Base-by-base conservation (phyloP, 257 asterid genomes). In the Fraxinus pennsylvanica region DNA sequence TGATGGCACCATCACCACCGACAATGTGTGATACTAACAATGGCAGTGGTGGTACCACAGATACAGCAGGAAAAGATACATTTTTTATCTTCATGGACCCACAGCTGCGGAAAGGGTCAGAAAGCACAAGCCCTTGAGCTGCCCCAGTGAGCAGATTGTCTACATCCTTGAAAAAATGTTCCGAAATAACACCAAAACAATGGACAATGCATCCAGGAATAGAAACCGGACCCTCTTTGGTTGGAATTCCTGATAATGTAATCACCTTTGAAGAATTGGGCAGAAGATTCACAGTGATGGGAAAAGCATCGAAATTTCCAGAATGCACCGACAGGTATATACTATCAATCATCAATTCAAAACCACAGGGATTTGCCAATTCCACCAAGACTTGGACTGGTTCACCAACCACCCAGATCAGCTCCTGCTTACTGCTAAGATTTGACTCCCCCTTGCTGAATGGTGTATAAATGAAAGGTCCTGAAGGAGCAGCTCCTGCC, bases 351-450 rank as follows among this genome's bases (percentile, higher is more conserved):
- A 83, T 85, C 88, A 96, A 88, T 76, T 96, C 99, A 81, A 96
- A 96, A 77, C 99, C 98, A 86, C 99, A 96, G 74, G 99, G 99
- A 89, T 96, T 96, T 57, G 99, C 99, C 84, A 96, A 90, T 85
- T 96, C 99, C 82, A 96, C 97, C 1, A 93, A 82, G 80, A 96
- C 97, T 86, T 93, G 99, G 27, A 91, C 94, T 10, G 96, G 97
- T 86, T 96, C 99, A 43, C 98, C 99, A 38, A 90, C 91, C 63
- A 93, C 98, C 99, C 99, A 96, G 57, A 87, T 82, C 75, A 92
- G 80, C 82, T 93, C 99, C 82, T 89, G 98, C 90, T 96, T 93
- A 86, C 83, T 85, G 85, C 87, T 85, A 65, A 81, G 86, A 81
- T 68, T 90, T 75, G 92, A 81, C 81, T 93, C 99, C 77, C 95